A percentile compares a stretch with the other conserved stretches of the same genome.
phyloP scores from a whole-genome alignment of 73 alveolate genomes.

The Symbiodinium natans region DNA sequence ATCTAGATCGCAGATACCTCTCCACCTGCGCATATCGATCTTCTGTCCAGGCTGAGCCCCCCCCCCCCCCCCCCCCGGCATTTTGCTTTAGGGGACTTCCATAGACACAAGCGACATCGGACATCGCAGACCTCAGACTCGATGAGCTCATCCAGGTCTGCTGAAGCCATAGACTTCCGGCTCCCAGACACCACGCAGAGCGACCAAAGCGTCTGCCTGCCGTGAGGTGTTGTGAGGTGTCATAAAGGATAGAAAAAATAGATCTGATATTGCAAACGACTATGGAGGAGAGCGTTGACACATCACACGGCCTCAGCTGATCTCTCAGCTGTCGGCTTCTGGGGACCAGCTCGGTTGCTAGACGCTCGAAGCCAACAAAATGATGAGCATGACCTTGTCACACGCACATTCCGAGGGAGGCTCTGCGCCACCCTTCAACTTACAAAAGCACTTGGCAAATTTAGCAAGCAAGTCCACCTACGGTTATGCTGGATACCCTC shows the following conservation, averaged over 20 bases:
- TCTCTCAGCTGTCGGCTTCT: conserved; percentile 41
- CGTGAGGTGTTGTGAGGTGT: not conserved
- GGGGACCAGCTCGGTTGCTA: conserved; percentile 70
- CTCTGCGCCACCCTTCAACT: too few species aligned
- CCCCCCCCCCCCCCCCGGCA: too few species aligned
- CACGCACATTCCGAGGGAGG: too few species aligned
- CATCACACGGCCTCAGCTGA: conserved; percentile 55
- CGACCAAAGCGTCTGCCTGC: conserved; percentile 64
- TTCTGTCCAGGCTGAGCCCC: too few species aligned
- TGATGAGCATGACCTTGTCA: conserved; percentile 72
- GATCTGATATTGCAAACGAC: not conserved
- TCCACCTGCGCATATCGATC: conserved; percentile 23
- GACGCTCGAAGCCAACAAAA: conserved; percentile 66
- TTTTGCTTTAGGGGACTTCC: too few species aligned
- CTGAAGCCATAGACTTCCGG: not conserved
- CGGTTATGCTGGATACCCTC: too few species aligned
- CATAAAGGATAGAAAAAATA: not conserved
- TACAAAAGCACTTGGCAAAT: too few species aligned
- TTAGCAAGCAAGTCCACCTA: too few species aligned
- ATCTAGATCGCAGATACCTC: conserved; percentile 41
- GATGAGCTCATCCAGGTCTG: conserved; percentile 41
- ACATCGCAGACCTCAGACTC: conserved; percentile 69
- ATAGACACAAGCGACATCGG: too few species aligned
- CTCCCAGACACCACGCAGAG: conserved; percentile 38
- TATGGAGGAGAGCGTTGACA: not conserved